Conservation (phyloP, 2,329 filamentous ascomycete genomes). For the Arthrobotrys sphaeroides region DNA sequence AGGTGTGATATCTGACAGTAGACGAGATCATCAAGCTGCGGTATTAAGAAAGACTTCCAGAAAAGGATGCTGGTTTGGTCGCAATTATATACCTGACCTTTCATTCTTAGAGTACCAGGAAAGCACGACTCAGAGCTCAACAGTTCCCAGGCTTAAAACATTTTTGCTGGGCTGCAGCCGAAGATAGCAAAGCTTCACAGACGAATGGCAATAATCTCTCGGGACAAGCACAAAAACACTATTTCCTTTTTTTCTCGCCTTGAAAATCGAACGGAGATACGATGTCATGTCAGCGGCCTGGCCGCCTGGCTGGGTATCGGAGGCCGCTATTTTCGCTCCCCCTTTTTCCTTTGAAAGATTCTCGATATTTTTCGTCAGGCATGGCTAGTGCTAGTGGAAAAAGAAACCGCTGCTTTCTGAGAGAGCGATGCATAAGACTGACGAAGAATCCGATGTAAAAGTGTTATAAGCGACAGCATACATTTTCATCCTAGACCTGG, state of each 20-base stretch:
- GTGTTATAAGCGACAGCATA: slow-evolving; percentile 13
- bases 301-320: slow-evolving; percentile 37
- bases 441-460: neutral
- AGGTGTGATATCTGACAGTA: slow-evolving; percentile 11
- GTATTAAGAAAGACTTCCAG: slow-evolving; percentile 1
- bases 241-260: slow-evolving; percentile 35
- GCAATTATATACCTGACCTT: slow-evolving; percentile 28
- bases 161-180: slow-evolving; percentile 17
- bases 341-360: slow-evolving; percentile 30
- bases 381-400: slow-evolving; percentile 27
- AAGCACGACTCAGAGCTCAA: slow-evolving; percentile 32
- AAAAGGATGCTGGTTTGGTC: slow-evolving; percentile 22
- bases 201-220: slow-evolving; percentile 54
- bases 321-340: slow-evolving; percentile 22
- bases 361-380: slow-evolving; percentile 22
- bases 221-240: slow-evolving; percentile 31
- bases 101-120: slow-evolving; percentile 1
- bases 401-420: slow-evolving; percentile 3
- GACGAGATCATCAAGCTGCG: neutral
- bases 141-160: slow-evolving; percentile 24
- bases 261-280: slow-evolving; percentile 18
- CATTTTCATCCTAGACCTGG: neutral
- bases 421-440: neutral
- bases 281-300: slow-evolving; percentile 7
- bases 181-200: slow-evolving; percentile 32